These are phyloP conservation scores for Nadsonia fulvescens DNA, from an alignment of 805 yeast species.

Conservation along the genomic window DNA sequence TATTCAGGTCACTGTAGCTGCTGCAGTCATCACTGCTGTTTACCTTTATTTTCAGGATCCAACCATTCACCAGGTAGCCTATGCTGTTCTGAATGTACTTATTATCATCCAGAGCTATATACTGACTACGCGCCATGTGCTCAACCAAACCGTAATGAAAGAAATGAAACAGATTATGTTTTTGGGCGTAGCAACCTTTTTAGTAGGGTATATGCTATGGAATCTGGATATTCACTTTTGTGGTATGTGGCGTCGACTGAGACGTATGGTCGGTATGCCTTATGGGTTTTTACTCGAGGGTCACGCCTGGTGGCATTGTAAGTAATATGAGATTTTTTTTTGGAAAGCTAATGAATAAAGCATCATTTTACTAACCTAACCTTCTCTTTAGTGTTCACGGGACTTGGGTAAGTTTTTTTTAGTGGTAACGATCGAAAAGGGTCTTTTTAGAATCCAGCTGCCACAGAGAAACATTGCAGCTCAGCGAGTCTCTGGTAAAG, in stretches of 20 bases:
- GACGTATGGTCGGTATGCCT: slow-evolving; percentile 64
- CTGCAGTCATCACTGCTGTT: slow-evolving; percentile 44
- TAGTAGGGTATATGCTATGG: slow-evolving; percentile 72
- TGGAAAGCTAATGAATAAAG: no score
- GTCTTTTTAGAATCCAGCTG: no score
- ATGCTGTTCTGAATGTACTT: slow-evolving; percentile 58
- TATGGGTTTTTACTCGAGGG: slow-evolving; percentile 75
- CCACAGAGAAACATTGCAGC: no score
- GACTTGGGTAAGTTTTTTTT: slow-evolving; percentile 9
- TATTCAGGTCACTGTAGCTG: slow-evolving; percentile 30
- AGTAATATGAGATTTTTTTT: no score
- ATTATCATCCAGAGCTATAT: slow-evolving; percentile 44
- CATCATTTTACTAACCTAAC: no score
- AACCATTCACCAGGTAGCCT: slow-evolving; percentile 73
- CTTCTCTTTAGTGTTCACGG: no score
- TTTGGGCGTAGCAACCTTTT: slow-evolving; percentile 43
- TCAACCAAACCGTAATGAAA: slow-evolving; percentile 27
- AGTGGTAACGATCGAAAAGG: no score
- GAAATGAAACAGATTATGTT: slow-evolving; percentile 38
- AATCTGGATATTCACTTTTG: slow-evolving; percentile 77
- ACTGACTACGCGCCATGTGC: slow-evolving; percentile 35
- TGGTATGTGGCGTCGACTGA: slow-evolving; percentile 30
- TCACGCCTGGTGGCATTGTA: slow-evolving; percentile 98
- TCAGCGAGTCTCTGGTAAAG: no score
- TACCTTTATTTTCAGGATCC: slow-evolving; percentile 68